Evolutionary conservation across 2,329 filamentous ascomycete species (phyloP).

Genomic region (Huntiella bhutanensis): DNA sequence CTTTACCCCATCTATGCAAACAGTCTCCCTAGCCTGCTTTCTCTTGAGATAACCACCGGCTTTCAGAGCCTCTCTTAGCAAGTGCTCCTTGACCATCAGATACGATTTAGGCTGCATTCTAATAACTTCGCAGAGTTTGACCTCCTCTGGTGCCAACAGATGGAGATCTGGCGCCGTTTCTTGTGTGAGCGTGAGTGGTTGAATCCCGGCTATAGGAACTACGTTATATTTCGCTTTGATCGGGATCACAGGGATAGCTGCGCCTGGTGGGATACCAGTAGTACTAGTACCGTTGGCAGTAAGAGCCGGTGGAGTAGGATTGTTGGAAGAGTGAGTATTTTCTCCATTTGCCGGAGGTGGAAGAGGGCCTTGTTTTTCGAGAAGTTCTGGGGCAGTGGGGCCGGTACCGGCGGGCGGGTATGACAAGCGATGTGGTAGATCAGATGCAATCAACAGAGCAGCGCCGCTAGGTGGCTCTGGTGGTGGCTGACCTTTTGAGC

Average conservation of each 20-base stretch:
- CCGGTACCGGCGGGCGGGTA: slow-evolving; percentile 15
- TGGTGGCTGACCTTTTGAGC: slow-evolving; percentile 45
- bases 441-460: slow-evolving; percentile 57
- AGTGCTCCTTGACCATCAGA: slow-evolving; percentile 77
- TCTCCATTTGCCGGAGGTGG: slow-evolving; percentile 26
- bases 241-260: slow-evolving; percentile 17
- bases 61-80: slow-evolving; percentile 82
- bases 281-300: slow-evolving; percentile 35
- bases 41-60: slow-evolving; percentile 78
- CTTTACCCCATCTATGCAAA: slow-evolving; percentile 66
- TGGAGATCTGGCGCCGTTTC: slow-evolving; percentile 70
- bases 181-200: slow-evolving; percentile 48
- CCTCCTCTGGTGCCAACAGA: slow-evolving; percentile 66
- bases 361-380: slow-evolving; percentile 12
- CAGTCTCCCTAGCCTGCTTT: slow-evolving; percentile 79
- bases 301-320: slow-evolving; percentile 25
- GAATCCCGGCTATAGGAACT: slow-evolving; percentile 39
- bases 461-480: slow-evolving; percentile 58
- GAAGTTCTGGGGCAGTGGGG: slow-evolving; percentile 15
- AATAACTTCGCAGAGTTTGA: slow-evolving; percentile 67
- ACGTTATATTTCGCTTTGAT: slow-evolving; percentile 32
- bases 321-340: slow-evolving; percentile 26
- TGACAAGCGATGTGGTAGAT: slow-evolving; percentile 45
- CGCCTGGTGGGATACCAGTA: slow-evolving; percentile 17
- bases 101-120: slow-evolving; percentile 88